Evolutionary conservation across 257 asterid genomes (phyloP).

Genomic region (Lantana camara): DNA sequence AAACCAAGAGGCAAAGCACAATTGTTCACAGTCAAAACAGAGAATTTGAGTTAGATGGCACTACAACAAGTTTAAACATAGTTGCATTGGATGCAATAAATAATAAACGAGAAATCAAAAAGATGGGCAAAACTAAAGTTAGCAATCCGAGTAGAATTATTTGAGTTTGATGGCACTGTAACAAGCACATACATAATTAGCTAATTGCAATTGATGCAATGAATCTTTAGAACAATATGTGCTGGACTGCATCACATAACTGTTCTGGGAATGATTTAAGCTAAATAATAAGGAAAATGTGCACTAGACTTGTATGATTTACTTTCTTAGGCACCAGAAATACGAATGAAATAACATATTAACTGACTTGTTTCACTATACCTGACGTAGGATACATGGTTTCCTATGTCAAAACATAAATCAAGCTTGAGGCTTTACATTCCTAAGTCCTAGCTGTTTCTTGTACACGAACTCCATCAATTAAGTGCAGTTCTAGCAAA

Average conservation of each 20-base stretch:
- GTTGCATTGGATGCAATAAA: not conserved
- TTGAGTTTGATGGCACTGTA: not conserved
- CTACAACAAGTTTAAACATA: not conserved
- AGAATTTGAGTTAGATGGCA: not conserved
- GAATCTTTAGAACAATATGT: not conserved
- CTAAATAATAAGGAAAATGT: constrained; percentile 17
- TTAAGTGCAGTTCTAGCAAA: too few relatives aligned
- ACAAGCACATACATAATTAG: not conserved
- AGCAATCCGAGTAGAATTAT: not conserved
- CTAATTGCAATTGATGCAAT: constrained; percentile 1
- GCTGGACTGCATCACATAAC: too few relatives aligned
- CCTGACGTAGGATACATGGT: too few relatives aligned
- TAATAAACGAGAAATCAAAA: not conserved
- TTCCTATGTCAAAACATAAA: too few relatives aligned
- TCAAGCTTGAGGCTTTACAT: too few relatives aligned
- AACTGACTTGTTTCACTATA: not conserved
- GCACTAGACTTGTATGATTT: not conserved
- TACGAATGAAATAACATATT: constrained; percentile 1
- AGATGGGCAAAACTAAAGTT: not conserved
- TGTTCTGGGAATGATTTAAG: constrained; percentile 2
- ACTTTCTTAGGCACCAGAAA: not conserved
- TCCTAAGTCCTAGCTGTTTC: too few relatives aligned
- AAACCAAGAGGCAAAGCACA: not conserved
- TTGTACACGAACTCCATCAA: too few relatives aligned
- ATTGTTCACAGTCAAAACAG: not conserved